Base-by-base conservation (phyloP, 1,284 basidiomycete genomes). In the Agroathelia rolfsii region DNA sequence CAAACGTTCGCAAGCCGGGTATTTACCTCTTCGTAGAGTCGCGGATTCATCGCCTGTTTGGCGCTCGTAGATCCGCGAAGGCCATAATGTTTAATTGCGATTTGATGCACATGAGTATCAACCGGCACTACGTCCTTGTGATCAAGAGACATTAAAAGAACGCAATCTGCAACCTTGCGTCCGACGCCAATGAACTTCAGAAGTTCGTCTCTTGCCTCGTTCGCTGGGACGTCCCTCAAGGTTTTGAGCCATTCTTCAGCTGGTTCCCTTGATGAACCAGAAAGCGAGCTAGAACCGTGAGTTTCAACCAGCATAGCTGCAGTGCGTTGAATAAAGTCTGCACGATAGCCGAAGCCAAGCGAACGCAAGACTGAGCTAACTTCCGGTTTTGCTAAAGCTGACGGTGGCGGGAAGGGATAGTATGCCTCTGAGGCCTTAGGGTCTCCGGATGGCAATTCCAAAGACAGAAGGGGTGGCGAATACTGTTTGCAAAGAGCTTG, bases 301-400 rank as follows among this genome's bases (percentile, higher is more conserved):
- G 61, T 49, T 8, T 77, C 72, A 2, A 83, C 69, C 2, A 97
- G 68, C 64, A 85, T 81, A 32, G 72, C 65, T 0, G 94, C 82
- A 0, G 92, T 89, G 28, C 72, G 70, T 31, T 87, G 78, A 24
- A 99, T 81, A 50, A 84, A 99, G 30, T 81, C 71, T 0, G 95
- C 93, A 22, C 95, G 79, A 51, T 98, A 98, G 1, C 95, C 95
- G 59, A 98, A 98, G 0, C 94, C 93, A 7, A 98, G 66, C 3
- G 70, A 58, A 0, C 93, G 81, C 11, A 98, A 65, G 9, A 62
- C 67, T 3, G 64, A 38, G n/a, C 76, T 65, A 4, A 85, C 80
- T n/a, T 66, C 67, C 0, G 72, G 53, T 4, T 52, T 55, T 13
- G 81, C 72, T 6, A 98, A 68, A 3, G 56, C 58, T 19, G 72